A percentile compares a stretch with the other conserved stretches of the same genome.
phyloP scores from a whole-genome alignment of 257 asterid genomes.

The Rauvolfia tetraphylla region DNA sequence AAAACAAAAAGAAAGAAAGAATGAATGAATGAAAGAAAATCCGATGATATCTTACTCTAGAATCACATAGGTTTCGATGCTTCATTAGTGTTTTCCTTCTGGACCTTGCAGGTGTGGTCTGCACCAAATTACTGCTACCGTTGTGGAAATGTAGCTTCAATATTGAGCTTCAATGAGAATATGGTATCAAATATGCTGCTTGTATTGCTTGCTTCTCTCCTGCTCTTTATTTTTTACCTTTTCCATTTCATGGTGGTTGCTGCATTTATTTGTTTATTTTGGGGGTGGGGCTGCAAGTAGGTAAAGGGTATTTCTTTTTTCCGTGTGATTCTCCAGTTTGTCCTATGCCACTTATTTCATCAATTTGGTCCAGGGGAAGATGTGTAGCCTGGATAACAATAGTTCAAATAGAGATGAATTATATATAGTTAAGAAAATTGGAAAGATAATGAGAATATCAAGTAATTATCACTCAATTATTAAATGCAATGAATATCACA shows the following conservation, averaged over 20 bases:
- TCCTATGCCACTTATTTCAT: not conserved
- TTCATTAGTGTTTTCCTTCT: constrained; percentile 11
- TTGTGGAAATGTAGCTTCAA: constrained; percentile 97
- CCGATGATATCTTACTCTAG: not conserved
- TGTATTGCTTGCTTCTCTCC: not conserved
- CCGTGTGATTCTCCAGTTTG: constrained; percentile 1
- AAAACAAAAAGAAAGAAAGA: not conserved
- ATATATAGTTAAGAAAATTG: not conserved
- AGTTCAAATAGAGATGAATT: not conserved
- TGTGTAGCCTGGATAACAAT: not conserved
- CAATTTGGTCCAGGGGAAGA: not conserved
- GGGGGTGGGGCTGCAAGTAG: not conserved
- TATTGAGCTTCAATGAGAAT: constrained; percentile 92
- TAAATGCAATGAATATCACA: too few relatives aligned
- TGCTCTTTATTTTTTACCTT: not conserved
- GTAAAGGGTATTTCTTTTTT: not conserved
- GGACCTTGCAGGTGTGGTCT: constrained; percentile 82
- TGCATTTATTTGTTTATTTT: not conserved
- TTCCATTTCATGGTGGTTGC: not conserved
- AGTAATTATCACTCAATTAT: not conserved
- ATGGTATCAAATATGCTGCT: constrained; percentile 50
- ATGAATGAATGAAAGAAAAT: not conserved
- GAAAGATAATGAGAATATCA: not conserved
- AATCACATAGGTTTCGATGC: constrained; percentile 3
- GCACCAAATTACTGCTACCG: constrained; percentile 99